phyloP scores from a whole-genome alignment of 306 rosid species.

The Abrus precatorius region DNA sequence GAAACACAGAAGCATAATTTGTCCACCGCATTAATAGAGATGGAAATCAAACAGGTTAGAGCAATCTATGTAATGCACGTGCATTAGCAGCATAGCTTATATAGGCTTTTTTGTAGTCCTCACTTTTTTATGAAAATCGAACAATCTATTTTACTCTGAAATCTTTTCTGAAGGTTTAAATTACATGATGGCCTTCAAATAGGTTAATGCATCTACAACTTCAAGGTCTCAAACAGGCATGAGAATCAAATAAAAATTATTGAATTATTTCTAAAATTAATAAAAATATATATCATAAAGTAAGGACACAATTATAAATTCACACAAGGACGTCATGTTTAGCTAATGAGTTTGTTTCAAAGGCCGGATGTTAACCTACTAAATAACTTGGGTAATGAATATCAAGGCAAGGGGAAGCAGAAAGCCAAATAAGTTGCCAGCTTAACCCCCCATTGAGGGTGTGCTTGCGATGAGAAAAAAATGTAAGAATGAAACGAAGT shows the following conservation, averaged over 20 bases:
- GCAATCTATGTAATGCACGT: constrained; percentile 17
- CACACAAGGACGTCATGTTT: not conserved
- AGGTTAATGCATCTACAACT: not conserved
- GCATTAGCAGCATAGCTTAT: constrained; percentile 12
- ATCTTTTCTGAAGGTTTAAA: constrained; percentile 18
- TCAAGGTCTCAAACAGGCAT: constrained; percentile 6
- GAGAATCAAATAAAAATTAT: constrained; percentile 5
- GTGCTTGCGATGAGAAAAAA: not conserved
- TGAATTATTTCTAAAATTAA: not conserved
- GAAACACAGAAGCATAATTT: constrained; percentile 22
- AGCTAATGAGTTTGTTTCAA: not conserved
- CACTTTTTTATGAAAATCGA: constrained; percentile 14
- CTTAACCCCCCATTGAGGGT: not conserved
- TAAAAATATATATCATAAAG: not conserved
- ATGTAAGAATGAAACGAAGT: not conserved
- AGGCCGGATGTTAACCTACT: not conserved
- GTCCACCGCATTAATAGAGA: constrained; percentile 24
- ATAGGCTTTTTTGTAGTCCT: constrained; percentile 9
- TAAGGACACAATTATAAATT: not conserved
- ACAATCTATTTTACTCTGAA: not conserved
- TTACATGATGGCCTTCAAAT: constrained; percentile 6
- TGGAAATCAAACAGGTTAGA: constrained; percentile 30
- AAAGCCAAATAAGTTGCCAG: not conserved
- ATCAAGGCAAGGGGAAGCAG: not conserved
- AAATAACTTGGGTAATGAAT: not conserved